Base-by-base conservation (phyloP, 1,284 basidiomycete species). In the Binderoboletus segoi region DNA sequence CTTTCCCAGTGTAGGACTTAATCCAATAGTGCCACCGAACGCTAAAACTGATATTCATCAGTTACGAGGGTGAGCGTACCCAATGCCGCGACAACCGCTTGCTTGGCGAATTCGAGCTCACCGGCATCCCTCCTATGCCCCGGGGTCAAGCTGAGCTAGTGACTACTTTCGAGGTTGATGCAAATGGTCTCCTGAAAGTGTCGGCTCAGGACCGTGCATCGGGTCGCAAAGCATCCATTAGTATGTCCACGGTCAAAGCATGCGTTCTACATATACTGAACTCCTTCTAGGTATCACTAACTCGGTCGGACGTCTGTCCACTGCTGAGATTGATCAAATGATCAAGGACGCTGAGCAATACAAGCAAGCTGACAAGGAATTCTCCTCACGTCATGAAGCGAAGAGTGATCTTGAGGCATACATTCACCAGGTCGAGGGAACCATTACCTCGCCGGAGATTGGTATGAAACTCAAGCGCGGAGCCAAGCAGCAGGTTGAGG, bases 391-490 rank as follows among this genome's bases (percentile, higher is more conserved):
- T 66, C 95, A 97, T 75, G 94, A 98, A 77, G 94, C 96, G 66
- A 96, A 96, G 79, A 91, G 93, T 56, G 94, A 96, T 76, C 88
- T 98, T 61, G 96, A 98, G 82, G 87, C 93, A 40, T 96, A 97
- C 81, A 83, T 98, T 72, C 91, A 96, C 80, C 91, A 93, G 75
- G 92, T 96, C 67, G 94, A 96, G 83, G 83, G 84, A 72, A 96
- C 93, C 62, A 94, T 96, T 78, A 91, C 91, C 55, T 91, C 89
- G 46, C 95, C 96, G 51, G 95, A 98, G 77, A 92, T 97, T 67
- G 91, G 91, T 70, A 91, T 94, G 87, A 98, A 97, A 82, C 88
- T 98, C 76, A 97, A 96, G 86, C 89, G 95, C 64, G 94, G 94
- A 71, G 92, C 94, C 55, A 95, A 94, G 82, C 74, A 83, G 48